Conservation (phyloP, 345 rosid genomes). For the Populus deltoides region DNA sequence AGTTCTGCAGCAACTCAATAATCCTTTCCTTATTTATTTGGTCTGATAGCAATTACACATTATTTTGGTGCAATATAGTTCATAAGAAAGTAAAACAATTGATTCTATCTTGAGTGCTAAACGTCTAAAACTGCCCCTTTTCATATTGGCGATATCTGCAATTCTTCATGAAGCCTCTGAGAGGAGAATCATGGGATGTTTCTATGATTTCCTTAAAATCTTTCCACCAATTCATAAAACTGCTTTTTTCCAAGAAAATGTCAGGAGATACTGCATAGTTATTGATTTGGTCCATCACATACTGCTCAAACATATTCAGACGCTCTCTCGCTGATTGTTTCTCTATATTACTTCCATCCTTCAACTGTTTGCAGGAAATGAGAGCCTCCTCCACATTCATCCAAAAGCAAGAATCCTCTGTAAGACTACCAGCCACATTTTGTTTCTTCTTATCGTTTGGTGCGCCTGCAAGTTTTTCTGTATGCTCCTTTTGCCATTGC, state of each 20-base stretch:
- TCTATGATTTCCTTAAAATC: slow-evolving; percentile 33
- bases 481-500: slow-evolving; percentile 36
- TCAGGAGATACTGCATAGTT: slow-evolving; percentile 58
- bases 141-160: slow-evolving; percentile 26
- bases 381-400: slow-evolving; percentile 69
- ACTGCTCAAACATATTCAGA: slow-evolving; percentile 34
- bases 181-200: slow-evolving; percentile 16
- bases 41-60: neutral
- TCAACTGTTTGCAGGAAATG: slow-evolving; percentile 18
- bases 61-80: neutral
- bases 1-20: neutral
- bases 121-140: slow-evolving; percentile 6
- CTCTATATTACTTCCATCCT: slow-evolving; percentile 1
- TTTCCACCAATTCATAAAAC: slow-evolving; percentile 73
- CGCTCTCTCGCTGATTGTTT: neutral
- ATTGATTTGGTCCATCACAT: slow-evolving; percentile 38
- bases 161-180: slow-evolving; percentile 42
- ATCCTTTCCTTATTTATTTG: neutral
- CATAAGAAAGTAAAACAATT: neutral
- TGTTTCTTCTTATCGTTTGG: neutral
- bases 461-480: neutral
- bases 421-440: slow-evolving; percentile 30
- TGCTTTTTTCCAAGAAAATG: slow-evolving; percentile 54
- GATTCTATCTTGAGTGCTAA: neutral
- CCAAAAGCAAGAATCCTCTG: slow-evolving; percentile 82